Percentiles rank a stretch among this genome's conserved stretches.
These are phyloP conservation scores for Leptographium procerum DNA, from an alignment of 2,329 filamentous ascomycete species.

Conservation along the genomic window DNA sequence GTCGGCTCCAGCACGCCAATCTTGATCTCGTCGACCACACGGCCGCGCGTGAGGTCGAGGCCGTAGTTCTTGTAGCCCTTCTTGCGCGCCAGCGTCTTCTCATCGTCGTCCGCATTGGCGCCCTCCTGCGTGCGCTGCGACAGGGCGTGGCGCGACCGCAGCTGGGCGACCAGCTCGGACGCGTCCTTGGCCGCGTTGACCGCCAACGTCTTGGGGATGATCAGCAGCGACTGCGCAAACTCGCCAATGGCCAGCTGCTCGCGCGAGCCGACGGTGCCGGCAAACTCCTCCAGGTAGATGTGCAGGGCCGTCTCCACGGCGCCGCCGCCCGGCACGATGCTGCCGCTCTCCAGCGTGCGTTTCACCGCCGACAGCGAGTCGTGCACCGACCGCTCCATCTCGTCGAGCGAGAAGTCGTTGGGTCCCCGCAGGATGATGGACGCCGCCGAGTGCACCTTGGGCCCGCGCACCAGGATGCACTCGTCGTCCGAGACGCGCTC, in stretches of 20 bases:
- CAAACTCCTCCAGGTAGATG: slow-evolving; percentile 98
- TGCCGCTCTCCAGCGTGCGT: slow-evolving; percentile 90
- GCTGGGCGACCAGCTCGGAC: slow-evolving; percentile 87
- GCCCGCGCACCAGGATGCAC: slow-evolving; percentile 93
- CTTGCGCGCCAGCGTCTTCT: slow-evolving; percentile 81
- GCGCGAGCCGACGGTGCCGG: slow-evolving; percentile 88
- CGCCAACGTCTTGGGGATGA: slow-evolving; percentile 92
- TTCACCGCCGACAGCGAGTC: slow-evolving; percentile 96
- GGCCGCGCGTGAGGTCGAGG: slow-evolving; percentile 77
- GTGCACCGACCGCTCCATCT: slow-evolving; percentile 98
- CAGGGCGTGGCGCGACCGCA: slow-evolving; percentile 85
- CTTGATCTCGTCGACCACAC: slow-evolving; percentile 88
- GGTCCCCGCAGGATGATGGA: slow-evolving; percentile 92
- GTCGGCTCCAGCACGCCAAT: slow-evolving; percentile 90
- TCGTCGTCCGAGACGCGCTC: slow-evolving; percentile 98
- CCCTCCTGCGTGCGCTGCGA: slow-evolving; percentile 78
- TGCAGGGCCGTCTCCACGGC: slow-evolving; percentile 97
- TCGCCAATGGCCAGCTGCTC: slow-evolving; percentile 97
- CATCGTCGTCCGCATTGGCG: slow-evolving; percentile 49
- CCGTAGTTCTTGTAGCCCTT: slow-evolving; percentile 99
- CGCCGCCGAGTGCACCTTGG: slow-evolving; percentile 85
- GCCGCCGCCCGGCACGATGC: slow-evolving; percentile 90
- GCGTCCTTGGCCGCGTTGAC: slow-evolving; percentile 96
- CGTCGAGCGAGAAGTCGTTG: slow-evolving; percentile 93
- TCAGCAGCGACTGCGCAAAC: slow-evolving; percentile 86